Conservation (phyloP, 192 early-diverging fungal species). For the Coemansia reversa region DNA sequence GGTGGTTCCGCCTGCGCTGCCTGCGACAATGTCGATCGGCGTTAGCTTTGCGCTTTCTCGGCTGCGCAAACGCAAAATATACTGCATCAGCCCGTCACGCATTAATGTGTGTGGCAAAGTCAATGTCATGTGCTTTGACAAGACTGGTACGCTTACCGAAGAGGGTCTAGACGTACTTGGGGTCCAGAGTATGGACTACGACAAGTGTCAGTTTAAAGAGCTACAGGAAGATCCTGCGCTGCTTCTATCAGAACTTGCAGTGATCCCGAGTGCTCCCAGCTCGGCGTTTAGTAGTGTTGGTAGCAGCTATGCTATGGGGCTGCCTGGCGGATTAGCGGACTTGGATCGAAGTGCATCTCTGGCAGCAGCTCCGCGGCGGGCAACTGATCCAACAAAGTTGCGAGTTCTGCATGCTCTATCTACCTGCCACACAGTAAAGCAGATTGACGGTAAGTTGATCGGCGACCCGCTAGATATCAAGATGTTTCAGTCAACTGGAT, state of each 20-base stretch:
- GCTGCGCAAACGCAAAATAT: conserved; percentile 77
- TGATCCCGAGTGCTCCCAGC: conserved; percentile 40
- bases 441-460: conserved; percentile 82
- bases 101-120: conserved; percentile 97
- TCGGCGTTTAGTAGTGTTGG: conserved; percentile 54
- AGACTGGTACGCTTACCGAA: conserved; percentile 96
- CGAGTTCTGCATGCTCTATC: conserved; percentile 65
- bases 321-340: conserved; percentile 32
- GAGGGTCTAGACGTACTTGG: conserved; percentile 94
- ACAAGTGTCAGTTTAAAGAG: conserved; percentile 47
- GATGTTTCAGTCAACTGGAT: conserved; percentile 96
- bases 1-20: conserved; percentile 93
- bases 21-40: conserved; percentile 97
- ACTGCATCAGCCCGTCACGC: conserved; percentile 88
- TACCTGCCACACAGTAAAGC: conserved; percentile 84
- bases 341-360: conserved; percentile 50
- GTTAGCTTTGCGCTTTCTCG: conserved; percentile 91
- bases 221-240: conserved; percentile 52
- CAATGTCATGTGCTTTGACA: conserved; percentile 97
- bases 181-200: conserved; percentile 64
- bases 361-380: conserved; percentile 38
- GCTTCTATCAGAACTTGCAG: conserved; percentile 33
- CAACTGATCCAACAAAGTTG: conserved; percentile 44
- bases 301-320: conserved; percentile 22
- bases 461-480: conserved; percentile 97